Percentiles rank a stretch among this genome's conserved stretches.
Conservation (phyloP, 306 rosid genomes). For the Ormosia emarginata region DNA sequence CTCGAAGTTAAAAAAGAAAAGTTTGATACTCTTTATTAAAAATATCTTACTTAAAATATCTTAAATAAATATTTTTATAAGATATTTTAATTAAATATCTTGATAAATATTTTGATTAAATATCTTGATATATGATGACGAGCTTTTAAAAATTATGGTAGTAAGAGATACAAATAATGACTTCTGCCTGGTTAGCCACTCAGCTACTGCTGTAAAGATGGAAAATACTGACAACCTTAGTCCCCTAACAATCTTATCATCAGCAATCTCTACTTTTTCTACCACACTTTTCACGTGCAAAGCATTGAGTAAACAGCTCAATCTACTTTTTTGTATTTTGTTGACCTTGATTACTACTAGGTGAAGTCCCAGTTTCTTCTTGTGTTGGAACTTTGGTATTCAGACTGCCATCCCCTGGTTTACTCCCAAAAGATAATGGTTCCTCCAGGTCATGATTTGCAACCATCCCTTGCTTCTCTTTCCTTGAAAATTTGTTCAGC, state of each 20-base stretch:
- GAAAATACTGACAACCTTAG: slow-evolving; percentile 42
- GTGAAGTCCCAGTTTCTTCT: slow-evolving; percentile 36
- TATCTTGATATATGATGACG: too few relatives aligned
- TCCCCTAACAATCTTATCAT: slow-evolving; percentile 49
- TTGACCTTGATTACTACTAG: slow-evolving; percentile 35
- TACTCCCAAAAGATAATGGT: slow-evolving; percentile 31
- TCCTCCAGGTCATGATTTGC: slow-evolving; percentile 32
- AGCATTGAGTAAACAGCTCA: slow-evolving; percentile 37
- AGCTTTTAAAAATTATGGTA: slow-evolving; percentile 28
- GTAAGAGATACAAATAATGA: slow-evolving; percentile 46
- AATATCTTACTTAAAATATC: too few relatives aligned
- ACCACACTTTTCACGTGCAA: slow-evolving; percentile 46
- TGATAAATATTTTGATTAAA: too few relatives aligned
- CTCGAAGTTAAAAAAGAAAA: too few relatives aligned
- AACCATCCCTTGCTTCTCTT: slow-evolving; percentile 58
- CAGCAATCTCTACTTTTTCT: slow-evolving; percentile 50
- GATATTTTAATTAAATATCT: too few relatives aligned
- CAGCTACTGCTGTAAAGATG: slow-evolving; percentile 46
- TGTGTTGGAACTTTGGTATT: slow-evolving; percentile 39
- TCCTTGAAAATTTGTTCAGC: slow-evolving; percentile 37
- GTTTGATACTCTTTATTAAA: too few relatives aligned
- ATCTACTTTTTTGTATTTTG: slow-evolving; percentile 40
- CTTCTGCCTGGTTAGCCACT: slow-evolving; percentile 54
- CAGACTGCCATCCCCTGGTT: slow-evolving; percentile 34
- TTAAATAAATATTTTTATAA: too few relatives aligned